These are phyloP conservation scores for Mortierella sp. DNA, from an alignment of 371 early-diverging fungal genomes.

Conservation along the genomic window DNA sequence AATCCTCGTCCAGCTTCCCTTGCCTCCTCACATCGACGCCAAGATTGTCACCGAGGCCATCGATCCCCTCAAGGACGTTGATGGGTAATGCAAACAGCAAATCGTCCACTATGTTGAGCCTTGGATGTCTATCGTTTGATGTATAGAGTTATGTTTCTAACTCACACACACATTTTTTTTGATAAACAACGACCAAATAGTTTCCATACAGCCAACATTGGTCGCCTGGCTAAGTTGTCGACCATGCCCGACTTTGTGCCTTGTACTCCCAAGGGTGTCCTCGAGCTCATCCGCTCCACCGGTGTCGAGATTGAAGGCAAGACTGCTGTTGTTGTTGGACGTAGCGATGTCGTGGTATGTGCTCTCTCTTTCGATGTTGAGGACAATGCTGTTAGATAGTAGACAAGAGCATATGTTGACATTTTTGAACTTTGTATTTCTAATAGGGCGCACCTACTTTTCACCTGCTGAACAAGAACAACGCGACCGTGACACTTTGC, in stretches of 20 bases:
- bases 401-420: too few species aligned
- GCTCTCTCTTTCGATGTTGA: too few species aligned
- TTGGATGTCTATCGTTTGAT: neutral
- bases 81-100: slow-evolving; percentile 73
- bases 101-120: neutral
- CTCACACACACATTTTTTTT: slow-evolving; percentile 3
- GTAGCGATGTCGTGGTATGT: slow-evolving; percentile 89
- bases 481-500: slow-evolving; percentile 94
- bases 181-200: slow-evolving; percentile 41
- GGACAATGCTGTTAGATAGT: too few species aligned
- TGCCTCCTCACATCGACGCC: slow-evolving; percentile 89
- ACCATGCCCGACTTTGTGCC: slow-evolving; percentile 86
- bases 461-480: slow-evolving; percentile 78
- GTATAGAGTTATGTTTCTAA: neutral
- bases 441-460: slow-evolving; percentile 87
- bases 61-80: slow-evolving; percentile 91
- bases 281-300: slow-evolving; percentile 84
- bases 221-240: slow-evolving; percentile 85
- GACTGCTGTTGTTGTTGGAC: slow-evolving; percentile 91
- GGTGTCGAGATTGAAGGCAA: slow-evolving; percentile 82
- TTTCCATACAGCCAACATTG: slow-evolving; percentile 93
- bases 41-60: slow-evolving; percentile 86
- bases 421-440: neutral
- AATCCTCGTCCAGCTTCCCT: slow-evolving; percentile 95
- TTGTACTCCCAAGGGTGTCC: slow-evolving; percentile 95